phyloP scores from a whole-genome alignment of 2,329 filamentous ascomycete species.

The Paecilomyces variotii region DNA sequence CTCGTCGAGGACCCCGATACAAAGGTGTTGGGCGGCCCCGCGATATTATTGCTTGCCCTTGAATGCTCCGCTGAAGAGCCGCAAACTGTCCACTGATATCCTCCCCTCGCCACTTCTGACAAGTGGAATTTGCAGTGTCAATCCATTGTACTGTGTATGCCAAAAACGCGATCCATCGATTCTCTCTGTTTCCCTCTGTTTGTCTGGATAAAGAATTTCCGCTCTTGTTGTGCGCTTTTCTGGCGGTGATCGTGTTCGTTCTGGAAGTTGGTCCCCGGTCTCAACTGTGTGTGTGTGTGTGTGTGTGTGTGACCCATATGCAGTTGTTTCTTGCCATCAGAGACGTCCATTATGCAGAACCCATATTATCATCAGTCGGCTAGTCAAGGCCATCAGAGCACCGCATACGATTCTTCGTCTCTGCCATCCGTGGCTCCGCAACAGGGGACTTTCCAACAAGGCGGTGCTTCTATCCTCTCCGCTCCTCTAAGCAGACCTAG shows the following conservation, averaged over 20 bases:
- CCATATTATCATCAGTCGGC: slow-evolving; percentile 22
- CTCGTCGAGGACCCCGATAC: background rate
- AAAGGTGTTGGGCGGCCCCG: background rate
- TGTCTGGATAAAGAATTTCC: background rate
- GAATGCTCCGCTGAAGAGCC: background rate
- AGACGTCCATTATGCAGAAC: slow-evolving; percentile 21
- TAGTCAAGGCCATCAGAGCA: slow-evolving; percentile 15
- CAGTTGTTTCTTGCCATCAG: background rate
- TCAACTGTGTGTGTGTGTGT: background rate
- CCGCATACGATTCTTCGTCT: slow-evolving; percentile 25
- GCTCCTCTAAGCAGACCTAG: slow-evolving; percentile 30
- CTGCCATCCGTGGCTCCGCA: slow-evolving; percentile 28
- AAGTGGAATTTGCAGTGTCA: background rate
- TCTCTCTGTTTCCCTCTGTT: background rate
- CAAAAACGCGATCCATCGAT: background rate
- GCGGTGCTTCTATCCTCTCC: slow-evolving; percentile 23
- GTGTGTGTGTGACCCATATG: background rate
- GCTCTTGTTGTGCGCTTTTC: background rate
- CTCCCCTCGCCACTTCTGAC: background rate
- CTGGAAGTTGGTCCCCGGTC: background rate
- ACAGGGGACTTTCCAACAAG: slow-evolving; percentile 14
- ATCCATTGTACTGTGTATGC: background rate
- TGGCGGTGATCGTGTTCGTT: background rate
- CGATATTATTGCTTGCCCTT: background rate
- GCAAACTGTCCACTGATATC: background rate